Evolutionary conservation across 345 rosid species (phyloP).

Genomic region (Clausena lansium): DNA sequence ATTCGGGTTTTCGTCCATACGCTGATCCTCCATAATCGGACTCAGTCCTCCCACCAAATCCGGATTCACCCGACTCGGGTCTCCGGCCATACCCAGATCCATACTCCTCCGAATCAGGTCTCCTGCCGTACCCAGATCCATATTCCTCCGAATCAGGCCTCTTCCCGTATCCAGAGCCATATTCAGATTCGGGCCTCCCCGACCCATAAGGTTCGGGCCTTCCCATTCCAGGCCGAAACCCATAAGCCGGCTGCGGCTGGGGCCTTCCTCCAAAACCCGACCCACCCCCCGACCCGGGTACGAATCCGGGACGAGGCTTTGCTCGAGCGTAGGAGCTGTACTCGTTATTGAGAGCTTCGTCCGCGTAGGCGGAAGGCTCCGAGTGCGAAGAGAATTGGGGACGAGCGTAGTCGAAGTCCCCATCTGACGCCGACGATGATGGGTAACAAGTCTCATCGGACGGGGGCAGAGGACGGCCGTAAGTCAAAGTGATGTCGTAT

Average conservation of each 20-base stretch:
- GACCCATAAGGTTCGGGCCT: conserved; percentile 12
- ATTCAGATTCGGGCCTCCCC: conserved; percentile 14
- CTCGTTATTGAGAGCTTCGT: conserved; percentile 60
- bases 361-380: conserved; percentile 73
- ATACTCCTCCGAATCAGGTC: conserved; percentile 22
- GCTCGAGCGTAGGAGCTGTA: conserved; percentile 81
- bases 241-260: conserved; percentile 28
- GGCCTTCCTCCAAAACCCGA: conserved; percentile 31
- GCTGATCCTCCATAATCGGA: conserved; percentile 30
- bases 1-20: conserved; percentile 13
- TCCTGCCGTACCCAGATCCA: conserved; percentile 43
- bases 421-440: conserved; percentile 35
- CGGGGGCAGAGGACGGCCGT: conserved; percentile 78
- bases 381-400: conserved; percentile 61
- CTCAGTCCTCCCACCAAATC: conserved; percentile 17
- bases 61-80: conserved; percentile 20
- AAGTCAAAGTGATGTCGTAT: conserved; percentile 59
- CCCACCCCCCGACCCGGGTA: conserved; percentile 43
- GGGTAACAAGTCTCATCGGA: conserved; percentile 71
- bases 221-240: conserved; percentile 20
- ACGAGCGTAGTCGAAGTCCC: conserved; percentile 58
- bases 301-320: conserved; percentile 65
- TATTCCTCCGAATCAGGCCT: conserved; percentile 35
- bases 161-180: conserved; percentile 36
- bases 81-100: conserved; percentile 29